These are phyloP conservation scores for Erythrophleum ivorense DNA, from an alignment of 331 rosid genomes.

Conservation along the genomic window DNA sequence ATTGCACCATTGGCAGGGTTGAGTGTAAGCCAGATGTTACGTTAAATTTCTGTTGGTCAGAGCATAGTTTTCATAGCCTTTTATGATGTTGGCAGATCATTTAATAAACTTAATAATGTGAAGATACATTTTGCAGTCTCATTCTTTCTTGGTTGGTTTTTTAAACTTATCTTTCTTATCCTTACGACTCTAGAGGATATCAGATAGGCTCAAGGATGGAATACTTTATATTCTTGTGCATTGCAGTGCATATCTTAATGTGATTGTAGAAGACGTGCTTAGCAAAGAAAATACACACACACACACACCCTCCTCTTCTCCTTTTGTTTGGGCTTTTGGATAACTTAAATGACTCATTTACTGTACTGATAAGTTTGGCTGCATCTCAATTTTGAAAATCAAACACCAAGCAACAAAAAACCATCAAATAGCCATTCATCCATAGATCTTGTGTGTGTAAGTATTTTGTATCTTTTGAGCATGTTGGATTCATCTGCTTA, in stretches of 20 bases:
- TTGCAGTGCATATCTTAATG: slow-evolving; percentile 28
- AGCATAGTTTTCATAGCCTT: slow-evolving; percentile 16
- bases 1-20: slow-evolving; percentile 85
- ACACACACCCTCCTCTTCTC: neutral
- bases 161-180: slow-evolving; percentile 6
- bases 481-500: slow-evolving; percentile 1
- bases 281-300: neutral
- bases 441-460: neutral
- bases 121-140: neutral
- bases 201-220: slow-evolving; percentile 18
- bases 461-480: slow-evolving; percentile 11
- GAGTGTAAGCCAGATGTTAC: slow-evolving; percentile 56
- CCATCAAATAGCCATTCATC: slow-evolving; percentile 22
- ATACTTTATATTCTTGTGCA: slow-evolving; percentile 19
- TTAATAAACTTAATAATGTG: slow-evolving; percentile 15
- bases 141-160: slow-evolving; percentile 34
- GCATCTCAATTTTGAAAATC: neutral
- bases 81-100: slow-evolving; percentile 24
- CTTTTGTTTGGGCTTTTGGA: slow-evolving; percentile 9
- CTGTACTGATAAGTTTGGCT: slow-evolving; percentile 18
- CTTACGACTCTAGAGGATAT: slow-evolving; percentile 21
- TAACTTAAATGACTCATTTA: slow-evolving; percentile 17
- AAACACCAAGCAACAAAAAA: slow-evolving; percentile 11
- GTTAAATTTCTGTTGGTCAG: slow-evolving; percentile 16
- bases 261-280: neutral